A percentile compares a stretch with the other conserved stretches of the same genome.
Conservation (phyloP, 75 land plant genomes). For the Adiantum capillusveneris region DNA sequence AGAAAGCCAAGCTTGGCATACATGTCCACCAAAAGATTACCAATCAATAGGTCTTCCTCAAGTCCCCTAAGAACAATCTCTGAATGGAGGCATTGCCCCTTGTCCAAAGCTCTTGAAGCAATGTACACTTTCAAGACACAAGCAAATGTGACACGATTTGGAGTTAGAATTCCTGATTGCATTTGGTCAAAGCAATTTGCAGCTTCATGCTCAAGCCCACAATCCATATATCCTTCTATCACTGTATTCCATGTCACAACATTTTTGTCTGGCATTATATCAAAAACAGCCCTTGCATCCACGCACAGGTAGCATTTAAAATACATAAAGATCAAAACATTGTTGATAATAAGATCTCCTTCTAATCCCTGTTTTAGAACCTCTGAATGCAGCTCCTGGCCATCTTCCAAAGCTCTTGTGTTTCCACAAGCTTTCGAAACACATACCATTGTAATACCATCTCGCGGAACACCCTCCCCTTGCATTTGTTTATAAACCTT, state of each 20-base stretch:
- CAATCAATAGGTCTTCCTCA: background rate
- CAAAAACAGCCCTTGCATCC: constrained; percentile 13
- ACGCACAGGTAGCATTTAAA: constrained; percentile 3
- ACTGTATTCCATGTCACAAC: constrained; percentile 17
- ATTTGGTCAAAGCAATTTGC: background rate
- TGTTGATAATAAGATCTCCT: constrained; percentile 4
- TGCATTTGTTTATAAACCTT: constrained; percentile 9
- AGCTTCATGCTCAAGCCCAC: constrained; percentile 5
- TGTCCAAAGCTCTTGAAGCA: background rate
- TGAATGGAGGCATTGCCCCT: background rate
- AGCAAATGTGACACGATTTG: background rate
- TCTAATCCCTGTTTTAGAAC: constrained; percentile 5
- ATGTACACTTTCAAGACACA: background rate
- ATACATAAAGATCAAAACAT: constrained; percentile 8
- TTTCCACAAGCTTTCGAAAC: constrained; percentile 9
- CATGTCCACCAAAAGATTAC: background rate
- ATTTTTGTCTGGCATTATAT: background rate
- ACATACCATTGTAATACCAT: constrained; percentile 4
- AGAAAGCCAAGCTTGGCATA: too few species aligned
- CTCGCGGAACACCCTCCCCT: background rate
- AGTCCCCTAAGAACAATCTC: background rate
- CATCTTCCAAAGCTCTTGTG: constrained; percentile 3
- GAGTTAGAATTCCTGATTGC: background rate
- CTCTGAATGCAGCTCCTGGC: constrained; percentile 6
- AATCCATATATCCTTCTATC: constrained; percentile 13